Percentiles rank a stretch among this genome's conserved stretches.
Evolutionary conservation across 495 filamentous ascomycete genomes (phyloP).

Genomic region (Neurospora discreta): DNA sequence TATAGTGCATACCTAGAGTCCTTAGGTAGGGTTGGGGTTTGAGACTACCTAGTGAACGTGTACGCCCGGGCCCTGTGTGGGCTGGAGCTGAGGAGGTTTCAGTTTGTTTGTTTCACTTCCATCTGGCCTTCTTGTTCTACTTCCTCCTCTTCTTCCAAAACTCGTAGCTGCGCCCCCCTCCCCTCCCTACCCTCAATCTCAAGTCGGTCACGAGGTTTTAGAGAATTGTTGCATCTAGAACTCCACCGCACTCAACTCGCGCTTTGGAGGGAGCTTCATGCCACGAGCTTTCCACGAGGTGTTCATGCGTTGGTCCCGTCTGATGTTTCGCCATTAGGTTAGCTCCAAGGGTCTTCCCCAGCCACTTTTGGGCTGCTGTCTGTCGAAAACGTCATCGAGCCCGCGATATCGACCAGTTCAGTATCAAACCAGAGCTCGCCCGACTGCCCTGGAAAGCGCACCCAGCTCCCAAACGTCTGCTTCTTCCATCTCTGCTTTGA

Average conservation of each 20-base stretch:
- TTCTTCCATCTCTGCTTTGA: background rate
- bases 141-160: background rate
- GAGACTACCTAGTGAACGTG: too few relatives aligned
- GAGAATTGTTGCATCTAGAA: background rate
- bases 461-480: background rate
- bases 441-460: background rate
- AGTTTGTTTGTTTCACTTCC: background rate
- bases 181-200: background rate
- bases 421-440: background rate
- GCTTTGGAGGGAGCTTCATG: background rate
- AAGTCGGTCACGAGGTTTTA: background rate
- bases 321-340: background rate
- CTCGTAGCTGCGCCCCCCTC: background rate
- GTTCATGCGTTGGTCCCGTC: background rate
- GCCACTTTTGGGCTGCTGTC: background rate
- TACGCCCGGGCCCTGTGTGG: background rate
- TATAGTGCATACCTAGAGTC: background rate
- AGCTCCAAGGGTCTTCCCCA: background rate
- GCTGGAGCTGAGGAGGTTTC: background rate
- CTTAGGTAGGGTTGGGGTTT: background rate
- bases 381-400: background rate
- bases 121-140: background rate
- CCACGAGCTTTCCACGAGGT: background rate
- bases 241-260: background rate
- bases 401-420: background rate